Evolutionary conservation across 1,284 basidiomycete species (phyloP).

Genomic region (Cutaneotrichosporon daszewskae): DNA sequence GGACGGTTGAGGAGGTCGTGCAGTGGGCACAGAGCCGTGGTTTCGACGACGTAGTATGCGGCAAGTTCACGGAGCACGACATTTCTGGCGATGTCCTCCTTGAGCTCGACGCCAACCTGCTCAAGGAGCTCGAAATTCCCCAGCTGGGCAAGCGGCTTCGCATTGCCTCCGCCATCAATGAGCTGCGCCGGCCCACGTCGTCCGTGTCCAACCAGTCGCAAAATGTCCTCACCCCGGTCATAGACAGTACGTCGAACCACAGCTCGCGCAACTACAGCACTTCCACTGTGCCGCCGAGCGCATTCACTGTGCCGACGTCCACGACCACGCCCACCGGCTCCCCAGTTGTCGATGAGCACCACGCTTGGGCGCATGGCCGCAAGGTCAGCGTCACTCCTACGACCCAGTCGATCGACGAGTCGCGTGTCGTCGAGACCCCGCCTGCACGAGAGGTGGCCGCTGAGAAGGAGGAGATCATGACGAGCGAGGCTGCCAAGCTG

Average conservation of each 20-base stretch:
- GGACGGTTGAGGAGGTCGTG: constrained; percentile 83
- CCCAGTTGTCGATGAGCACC: constrained; percentile 16
- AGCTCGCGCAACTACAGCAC: constrained; percentile 1
- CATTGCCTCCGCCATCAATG: constrained; percentile 89
- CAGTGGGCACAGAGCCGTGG: constrained; percentile 80
- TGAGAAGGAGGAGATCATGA: no score
- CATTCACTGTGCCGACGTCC: not conserved
- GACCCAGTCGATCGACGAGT: constrained; percentile 21
- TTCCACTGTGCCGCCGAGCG: not conserved
- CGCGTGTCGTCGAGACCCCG: no score
- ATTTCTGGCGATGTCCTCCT: constrained; percentile 95
- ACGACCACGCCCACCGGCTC: not conserved
- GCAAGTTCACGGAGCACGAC: constrained; percentile 85
- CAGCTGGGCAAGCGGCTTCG: constrained; percentile 92
- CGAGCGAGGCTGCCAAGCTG: no score
- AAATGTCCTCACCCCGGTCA: not conserved
- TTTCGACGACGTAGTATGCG: constrained; percentile 74
- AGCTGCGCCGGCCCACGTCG: constrained; percentile 68
- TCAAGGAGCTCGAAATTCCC: constrained; percentile 93
- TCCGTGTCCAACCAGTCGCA: constrained; percentile 1
- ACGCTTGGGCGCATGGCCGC: constrained; percentile 26
- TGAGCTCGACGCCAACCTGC: constrained; percentile 83
- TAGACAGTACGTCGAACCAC: constrained; percentile 3
- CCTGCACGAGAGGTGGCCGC: no score
- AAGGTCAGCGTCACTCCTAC: constrained; percentile 31